phyloP scores from a whole-genome alignment of 345 rosid species.

The Eucalyptus leucophloia region DNA sequence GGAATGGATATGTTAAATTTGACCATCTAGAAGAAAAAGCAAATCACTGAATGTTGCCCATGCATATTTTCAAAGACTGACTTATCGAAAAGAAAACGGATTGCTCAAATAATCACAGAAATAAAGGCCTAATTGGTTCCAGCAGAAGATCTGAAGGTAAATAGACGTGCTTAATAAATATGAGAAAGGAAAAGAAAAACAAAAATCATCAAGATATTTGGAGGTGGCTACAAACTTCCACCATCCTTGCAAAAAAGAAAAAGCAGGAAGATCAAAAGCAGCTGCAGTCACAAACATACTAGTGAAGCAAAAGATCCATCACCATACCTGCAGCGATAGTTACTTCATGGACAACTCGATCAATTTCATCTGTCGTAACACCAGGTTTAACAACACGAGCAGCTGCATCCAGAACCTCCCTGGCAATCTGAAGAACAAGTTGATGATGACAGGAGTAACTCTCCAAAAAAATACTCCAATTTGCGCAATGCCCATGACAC shows the following conservation, averaged over 20 bases:
- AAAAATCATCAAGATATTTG: not conserved
- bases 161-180: not conserved
- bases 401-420: slow-evolving; percentile 90
- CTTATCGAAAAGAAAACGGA: not conserved
- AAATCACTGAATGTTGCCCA: not conserved
- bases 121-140: not conserved
- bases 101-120: not conserved
- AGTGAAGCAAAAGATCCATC: not conserved
- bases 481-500: not conserved
- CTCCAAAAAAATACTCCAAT: not conserved
- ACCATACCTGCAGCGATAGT: slow-evolving; percentile 71
- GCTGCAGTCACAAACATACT: not conserved
- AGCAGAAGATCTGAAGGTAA: not conserved
- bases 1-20: not conserved
- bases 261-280: not conserved
- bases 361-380: slow-evolving; percentile 94
- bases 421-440: slow-evolving; percentile 40
- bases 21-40: not conserved
- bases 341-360: slow-evolving; percentile 84
- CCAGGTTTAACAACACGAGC: slow-evolving; percentile 73
- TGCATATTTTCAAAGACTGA: not conserved
- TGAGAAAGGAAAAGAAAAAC: not conserved
- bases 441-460: not conserved
- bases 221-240: not conserved
- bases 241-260: not conserved